These are phyloP conservation scores for Penstemon barbatus DNA, from an alignment of 257 asterid genomes.

Conservation along the genomic window DNA sequence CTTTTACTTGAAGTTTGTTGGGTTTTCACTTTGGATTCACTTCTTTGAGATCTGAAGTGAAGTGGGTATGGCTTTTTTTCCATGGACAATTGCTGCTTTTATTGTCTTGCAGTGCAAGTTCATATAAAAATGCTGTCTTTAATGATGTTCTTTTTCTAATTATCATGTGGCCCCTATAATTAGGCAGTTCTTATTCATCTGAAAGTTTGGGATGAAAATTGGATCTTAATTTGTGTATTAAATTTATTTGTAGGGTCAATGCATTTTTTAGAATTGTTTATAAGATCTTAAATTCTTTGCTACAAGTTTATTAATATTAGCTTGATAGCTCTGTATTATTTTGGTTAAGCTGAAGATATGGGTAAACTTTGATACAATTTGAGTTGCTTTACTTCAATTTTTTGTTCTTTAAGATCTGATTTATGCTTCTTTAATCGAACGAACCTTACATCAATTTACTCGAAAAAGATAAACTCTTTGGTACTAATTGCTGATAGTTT, in stretches of 20 bases:
- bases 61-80: constrained; percentile 24
- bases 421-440: background rate
- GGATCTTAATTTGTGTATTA: constrained; percentile 26
- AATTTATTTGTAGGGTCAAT: constrained; percentile 34
- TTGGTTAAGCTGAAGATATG: constrained; percentile 36
- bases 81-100: constrained; percentile 8
- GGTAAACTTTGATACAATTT: constrained; percentile 32
- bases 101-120: constrained; percentile 54
- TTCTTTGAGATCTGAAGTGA: constrained; percentile 58
- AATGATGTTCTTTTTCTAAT: constrained; percentile 12
- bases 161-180: background rate
- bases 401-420: constrained; percentile 40
- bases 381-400: constrained; percentile 8
- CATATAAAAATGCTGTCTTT: constrained; percentile 37
- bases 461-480: too few relatives aligned
- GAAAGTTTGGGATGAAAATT: constrained; percentile 29
- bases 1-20: constrained; percentile 37
- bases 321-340: constrained; percentile 23
- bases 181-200: background rate
- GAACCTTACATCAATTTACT: too few relatives aligned
- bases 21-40: too few relatives aligned
- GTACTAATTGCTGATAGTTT: too few relatives aligned
- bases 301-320: constrained; percentile 22
- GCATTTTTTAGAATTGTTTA: constrained; percentile 31
- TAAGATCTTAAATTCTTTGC: constrained; percentile 44